Conservation (phyloP, 1,139 yeast species). For the Hansenula lynferdii region DNA sequence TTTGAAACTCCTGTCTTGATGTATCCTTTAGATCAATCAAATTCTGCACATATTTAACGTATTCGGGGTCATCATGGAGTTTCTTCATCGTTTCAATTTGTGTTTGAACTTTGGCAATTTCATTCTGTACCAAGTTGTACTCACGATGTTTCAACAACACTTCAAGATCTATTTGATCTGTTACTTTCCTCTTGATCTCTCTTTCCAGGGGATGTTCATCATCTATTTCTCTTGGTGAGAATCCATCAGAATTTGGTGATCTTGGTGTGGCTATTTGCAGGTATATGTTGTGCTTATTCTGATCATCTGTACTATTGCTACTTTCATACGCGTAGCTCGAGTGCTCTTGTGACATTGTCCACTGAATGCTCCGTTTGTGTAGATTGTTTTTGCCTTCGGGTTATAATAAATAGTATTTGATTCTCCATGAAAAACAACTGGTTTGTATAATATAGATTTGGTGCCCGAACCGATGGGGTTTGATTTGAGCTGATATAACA, state of each 20-base stretch:
- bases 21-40: conserved; percentile 7
- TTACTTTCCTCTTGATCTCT: conserved; percentile 25
- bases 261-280: conserved; percentile 36
- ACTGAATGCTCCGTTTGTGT: no score
- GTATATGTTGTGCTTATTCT: conserved; percentile 12
- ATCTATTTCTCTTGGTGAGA: conserved; percentile 13
- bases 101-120: conserved; percentile 60
- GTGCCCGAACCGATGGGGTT: not conserved
- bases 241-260: conserved; percentile 31
- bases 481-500: no score
- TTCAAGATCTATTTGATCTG: conserved; percentile 56
- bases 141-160: conserved; percentile 69
- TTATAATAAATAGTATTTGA: not conserved
- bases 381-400: no score
- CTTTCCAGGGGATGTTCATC: conserved; percentile 7
- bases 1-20: conserved; percentile 1
- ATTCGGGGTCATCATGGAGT: conserved; percentile 42
- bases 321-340: not conserved
- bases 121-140: conserved; percentile 51
- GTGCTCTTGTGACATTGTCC: not conserved
- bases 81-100: conserved; percentile 50
- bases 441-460: no score
- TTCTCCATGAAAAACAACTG: no score
- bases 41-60: conserved; percentile 14
- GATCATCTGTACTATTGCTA: conserved; percentile 4